These are phyloP conservation scores for Erigeron philadelphicus DNA, from an alignment of 140 eudicot genomes.

Conservation along the genomic window DNA sequence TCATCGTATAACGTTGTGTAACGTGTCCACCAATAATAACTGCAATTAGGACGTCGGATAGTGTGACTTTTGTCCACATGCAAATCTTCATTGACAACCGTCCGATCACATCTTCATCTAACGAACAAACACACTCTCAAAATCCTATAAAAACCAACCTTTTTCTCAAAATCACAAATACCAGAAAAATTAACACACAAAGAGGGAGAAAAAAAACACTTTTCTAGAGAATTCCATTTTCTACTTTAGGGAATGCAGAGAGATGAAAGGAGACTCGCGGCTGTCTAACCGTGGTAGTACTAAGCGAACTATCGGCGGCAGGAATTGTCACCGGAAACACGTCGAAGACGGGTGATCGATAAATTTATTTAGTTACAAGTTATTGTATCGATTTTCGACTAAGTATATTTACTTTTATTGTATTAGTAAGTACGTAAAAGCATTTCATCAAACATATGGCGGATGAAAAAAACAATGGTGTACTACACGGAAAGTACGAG, in stretches of 20 bases:
- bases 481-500: slow-evolving; percentile 64
- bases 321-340: slow-evolving; percentile 86
- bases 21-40: slow-evolving; percentile 33
- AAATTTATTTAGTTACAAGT: not conserved
- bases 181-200: not conserved
- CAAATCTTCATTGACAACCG: slow-evolving; percentile 20
- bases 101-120: slow-evolving; percentile 24
- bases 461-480: slow-evolving; percentile 44
- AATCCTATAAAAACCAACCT: slow-evolving; percentile 18
- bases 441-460: slow-evolving; percentile 27
- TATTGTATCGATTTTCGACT: not conserved
- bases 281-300: slow-evolving; percentile 39
- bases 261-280: slow-evolving; percentile 53
- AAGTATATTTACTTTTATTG: not conserved
- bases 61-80: slow-evolving; percentile 25
- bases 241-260: slow-evolving; percentile 70
- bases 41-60: slow-evolving; percentile 15
- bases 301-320: slow-evolving; percentile 45
- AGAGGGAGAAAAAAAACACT: not conserved
- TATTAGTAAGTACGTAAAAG: not conserved
- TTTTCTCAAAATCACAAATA: not conserved
- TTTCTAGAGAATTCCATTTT: not conserved
- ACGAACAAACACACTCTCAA: not conserved
- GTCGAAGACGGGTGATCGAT: slow-evolving; percentile 76
- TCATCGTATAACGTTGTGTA: slow-evolving; percentile 22